Evolutionary conservation across 441 rosid genomes (phyloP).

Genomic region (Pelargonium citronellum): DNA sequence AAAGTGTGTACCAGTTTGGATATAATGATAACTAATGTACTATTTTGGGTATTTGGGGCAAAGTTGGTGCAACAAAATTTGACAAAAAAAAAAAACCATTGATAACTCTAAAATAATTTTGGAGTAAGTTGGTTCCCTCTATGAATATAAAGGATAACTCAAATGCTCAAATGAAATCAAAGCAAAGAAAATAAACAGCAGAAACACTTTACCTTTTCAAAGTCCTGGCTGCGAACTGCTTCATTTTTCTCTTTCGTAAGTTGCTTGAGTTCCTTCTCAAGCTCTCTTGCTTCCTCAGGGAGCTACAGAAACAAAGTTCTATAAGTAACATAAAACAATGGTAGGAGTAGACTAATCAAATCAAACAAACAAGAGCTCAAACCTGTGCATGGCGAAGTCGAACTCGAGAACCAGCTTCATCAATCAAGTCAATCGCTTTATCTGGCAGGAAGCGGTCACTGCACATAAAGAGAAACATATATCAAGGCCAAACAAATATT

Average conservation of each 20-base stretch:
- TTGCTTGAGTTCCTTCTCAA: conserved; percentile 89
- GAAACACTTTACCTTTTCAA: conserved; percentile 60
- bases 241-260: conserved; percentile 92
- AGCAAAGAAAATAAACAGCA: background rate
- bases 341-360: too few species aligned
- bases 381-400: conserved; percentile 91
- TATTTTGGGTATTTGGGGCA: too few species aligned
- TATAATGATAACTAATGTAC: too few species aligned
- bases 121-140: too few species aligned
- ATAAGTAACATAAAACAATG: too few species aligned
- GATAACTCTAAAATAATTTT: too few species aligned
- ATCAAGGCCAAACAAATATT: conserved; percentile 2
- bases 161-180: background rate
- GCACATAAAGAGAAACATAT: conserved; percentile 13
- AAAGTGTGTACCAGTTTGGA: too few species aligned
- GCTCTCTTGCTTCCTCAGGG: conserved; percentile 98
- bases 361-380: too few species aligned
- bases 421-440: conserved; percentile 94
- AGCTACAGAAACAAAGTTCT: conserved; percentile 36
- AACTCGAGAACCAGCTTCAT: conserved; percentile 99
- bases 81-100: too few species aligned
- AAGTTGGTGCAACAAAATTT: too few species aligned
- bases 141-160: background rate
- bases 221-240: conserved; percentile 92
- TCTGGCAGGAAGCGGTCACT: conserved; percentile 98